Evolutionary conservation across 1,284 basidiomycete genomes (phyloP), one percentile per base, ranked within the genome.

Genomic region (Pseudozyma tsukubaensis): DNA sequence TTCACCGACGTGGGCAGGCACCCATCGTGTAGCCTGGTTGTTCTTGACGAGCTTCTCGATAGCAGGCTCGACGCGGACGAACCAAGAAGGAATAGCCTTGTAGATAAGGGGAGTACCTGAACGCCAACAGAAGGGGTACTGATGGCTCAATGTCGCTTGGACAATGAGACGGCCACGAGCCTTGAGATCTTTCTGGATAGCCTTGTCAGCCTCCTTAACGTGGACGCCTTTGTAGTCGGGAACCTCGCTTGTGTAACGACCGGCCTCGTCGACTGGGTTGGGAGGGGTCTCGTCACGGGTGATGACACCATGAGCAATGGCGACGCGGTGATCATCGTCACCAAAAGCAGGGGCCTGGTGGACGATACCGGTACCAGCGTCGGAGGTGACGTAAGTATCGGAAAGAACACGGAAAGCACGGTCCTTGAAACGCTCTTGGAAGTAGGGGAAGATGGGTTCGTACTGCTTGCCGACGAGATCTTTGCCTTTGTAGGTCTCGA

Each of bases 291-390:
- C 94, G 59, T 97, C 95, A 1, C 90, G 87, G 32, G 88, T 87
- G 36, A 98, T 86, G 65, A 98, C 89, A 29, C 91, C 92, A 83
- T 97, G 89, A 2, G 90, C 90, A 67, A 97, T 89, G 34, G 92
- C 91, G 78, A 99, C 90, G 66, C 96, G 92, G 86, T 98, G 93
- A 89, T 99, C 97, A 81, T 99, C 97, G 83, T 98, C 97, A 88
- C 97, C 97, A 82, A 97, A 99, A 0, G 93, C 95, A 2, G 97
- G 97, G 1, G 97, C 94, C 87, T 99, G 97, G 85, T 99, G 97
- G 51, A 99, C 97, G 81, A 99, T 96, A 85, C 96, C 96, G 40
- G 97, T 99, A 86, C 97, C 96, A 60, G 95, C 93, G 13, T 90
- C 89, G 76, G 91, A 92, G 2, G 94, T 97, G 55, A 99, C 96